Base-by-base conservation (phyloP, 257 asterid genomes). In the Pogostemon cablin region DNA sequence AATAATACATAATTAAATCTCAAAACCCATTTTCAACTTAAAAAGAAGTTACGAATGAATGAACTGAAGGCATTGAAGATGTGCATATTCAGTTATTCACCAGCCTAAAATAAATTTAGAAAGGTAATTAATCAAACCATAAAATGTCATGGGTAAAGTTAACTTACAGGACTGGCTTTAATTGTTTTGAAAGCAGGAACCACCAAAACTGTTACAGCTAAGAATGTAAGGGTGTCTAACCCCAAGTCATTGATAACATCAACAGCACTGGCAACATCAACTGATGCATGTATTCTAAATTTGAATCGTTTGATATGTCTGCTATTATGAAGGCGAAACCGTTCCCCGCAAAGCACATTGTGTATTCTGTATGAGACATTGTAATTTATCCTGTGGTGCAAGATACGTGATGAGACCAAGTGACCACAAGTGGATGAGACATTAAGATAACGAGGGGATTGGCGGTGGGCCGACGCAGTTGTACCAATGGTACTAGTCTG, bases 211-310 rank as follows among this genome's bases (percentile, higher is more conserved):
- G 97, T 95, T 38, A 95, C 99, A 43, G 73, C 96, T 83, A 95
- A 81, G 86, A 95, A 91, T 49, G 99, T 95, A 63, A 95, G 78
- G 12, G 99, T 89, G 82, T 95, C 99, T 79, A 88, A 41, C 63
- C 98, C 99, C 77, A 95, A 79, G 78, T 95, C 99, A 77, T 91
- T 95, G 81, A 95, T 89, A 76, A 95, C 98, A 74, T 95, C 98
- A 85, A 91, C 84, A 44, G 96, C 98, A 80, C 77, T 62, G 49
- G 99, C 88, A 75, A 88, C 96, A 48, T 91, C 96, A 73, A 88
- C 72, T 40, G 92, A 77, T 41, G 95, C 88, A 56, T 67, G 86
- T 70, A 85, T 73, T 78, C 86, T 78, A 67, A 84, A 76, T 72
- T 85, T 72, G 67, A 71, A 59, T 46, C 70, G 77, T 75, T 63